Evolutionary conservation across 2,329 filamentous ascomycete genomes (phyloP).

Genomic region (Lasiodiplodia hormozganensis): DNA sequence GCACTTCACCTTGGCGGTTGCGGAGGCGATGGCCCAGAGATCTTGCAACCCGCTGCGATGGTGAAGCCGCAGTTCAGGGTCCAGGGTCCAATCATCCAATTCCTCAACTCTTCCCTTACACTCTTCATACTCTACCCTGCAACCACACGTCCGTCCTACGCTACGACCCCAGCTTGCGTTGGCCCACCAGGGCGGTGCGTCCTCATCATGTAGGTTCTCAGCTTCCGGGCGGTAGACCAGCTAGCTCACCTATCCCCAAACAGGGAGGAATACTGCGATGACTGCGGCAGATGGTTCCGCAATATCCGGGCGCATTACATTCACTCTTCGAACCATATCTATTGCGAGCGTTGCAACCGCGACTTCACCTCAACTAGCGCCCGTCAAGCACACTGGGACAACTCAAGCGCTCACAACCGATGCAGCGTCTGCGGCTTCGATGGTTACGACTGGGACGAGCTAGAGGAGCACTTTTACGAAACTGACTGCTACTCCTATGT

Average conservation of each 20-base stretch:
- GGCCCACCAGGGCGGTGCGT: background rate
- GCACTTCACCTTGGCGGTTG: background rate
- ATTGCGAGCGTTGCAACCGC: constrained; percentile 18
- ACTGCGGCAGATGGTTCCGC: background rate
- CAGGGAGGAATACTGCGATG: constrained; percentile 7
- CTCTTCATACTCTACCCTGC: background rate
- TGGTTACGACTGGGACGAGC: background rate
- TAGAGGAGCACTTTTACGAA: background rate
- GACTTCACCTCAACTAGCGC: background rate
- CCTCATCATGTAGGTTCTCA: constrained; percentile 8
- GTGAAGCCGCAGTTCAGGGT: background rate
- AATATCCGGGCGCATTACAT: constrained; percentile 14
- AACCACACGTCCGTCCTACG: too few relatives aligned
- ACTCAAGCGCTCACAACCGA: constrained; percentile 11
- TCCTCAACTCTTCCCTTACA: background rate
- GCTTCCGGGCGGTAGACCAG: background rate
- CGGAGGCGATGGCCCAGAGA: background rate
- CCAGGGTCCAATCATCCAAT: background rate
- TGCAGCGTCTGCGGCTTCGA: constrained; percentile 16
- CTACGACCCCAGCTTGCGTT: background rate
- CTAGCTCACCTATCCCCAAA: background rate
- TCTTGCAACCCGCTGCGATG: background rate
- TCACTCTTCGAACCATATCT: background rate
- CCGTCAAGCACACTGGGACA: constrained; percentile 9
- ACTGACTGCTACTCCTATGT: background rate